These are phyloP conservation scores for Pyrenophora graminea DNA, from an alignment of 2,329 filamentous ascomycete species.

Conservation along the genomic window DNA sequence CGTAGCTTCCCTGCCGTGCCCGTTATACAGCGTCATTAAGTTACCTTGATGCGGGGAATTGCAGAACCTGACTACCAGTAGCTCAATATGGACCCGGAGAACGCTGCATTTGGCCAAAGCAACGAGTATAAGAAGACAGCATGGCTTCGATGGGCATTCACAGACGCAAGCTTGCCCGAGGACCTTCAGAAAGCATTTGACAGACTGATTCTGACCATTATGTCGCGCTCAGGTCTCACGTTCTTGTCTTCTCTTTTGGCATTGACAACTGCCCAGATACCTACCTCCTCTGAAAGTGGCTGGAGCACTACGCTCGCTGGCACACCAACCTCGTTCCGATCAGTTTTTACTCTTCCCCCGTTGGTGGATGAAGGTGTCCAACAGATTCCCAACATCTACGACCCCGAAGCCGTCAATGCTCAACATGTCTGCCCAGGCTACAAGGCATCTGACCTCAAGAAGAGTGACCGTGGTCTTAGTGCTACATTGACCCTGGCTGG, in stretches of 20 bases:
- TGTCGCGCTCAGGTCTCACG: conserved; percentile 33
- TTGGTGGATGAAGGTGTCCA: conserved; percentile 40
- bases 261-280: conserved; percentile 28
- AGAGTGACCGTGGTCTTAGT: conserved; percentile 54
- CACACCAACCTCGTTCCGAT: conserved; percentile 37
- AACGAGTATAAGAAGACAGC: conserved; percentile 5
- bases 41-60: conserved; percentile 17
- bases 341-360: conserved; percentile 46
- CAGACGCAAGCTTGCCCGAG: too few relatives aligned
- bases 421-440: conserved; percentile 68
- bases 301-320: conserved; percentile 32
- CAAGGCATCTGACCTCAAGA: conserved; percentile 56
- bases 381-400: conserved; percentile 64
- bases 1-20: conserved; percentile 2
- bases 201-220: conserved; percentile 21
- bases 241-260: conserved; percentile 30
- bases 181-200: conserved; percentile 12
- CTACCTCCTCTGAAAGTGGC: conserved; percentile 24
- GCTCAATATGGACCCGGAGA: conserved; percentile 3
- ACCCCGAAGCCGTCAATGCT: conserved; percentile 65
- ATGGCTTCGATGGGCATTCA: neutral
- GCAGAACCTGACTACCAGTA: neutral
- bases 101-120: neutral
- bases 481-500: conserved; percentile 60
- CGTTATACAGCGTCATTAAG: conserved; percentile 21